Conservation (phyloP, 495 filamentous ascomycete genomes). For the Ramalina intermedia region DNA sequence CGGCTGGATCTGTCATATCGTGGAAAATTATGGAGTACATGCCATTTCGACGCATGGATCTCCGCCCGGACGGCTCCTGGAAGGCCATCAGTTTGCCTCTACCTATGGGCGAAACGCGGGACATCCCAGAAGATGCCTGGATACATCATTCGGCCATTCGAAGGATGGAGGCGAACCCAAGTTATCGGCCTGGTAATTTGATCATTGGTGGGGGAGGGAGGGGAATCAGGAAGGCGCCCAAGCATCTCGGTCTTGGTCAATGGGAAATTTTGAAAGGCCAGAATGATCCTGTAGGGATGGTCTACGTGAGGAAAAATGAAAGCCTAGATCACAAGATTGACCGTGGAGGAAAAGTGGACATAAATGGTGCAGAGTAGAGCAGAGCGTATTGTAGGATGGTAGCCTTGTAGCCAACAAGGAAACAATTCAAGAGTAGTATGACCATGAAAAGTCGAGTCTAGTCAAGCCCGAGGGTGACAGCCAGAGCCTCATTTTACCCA, state of each 20-base stretch:
- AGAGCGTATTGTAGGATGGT: too few relatives aligned
- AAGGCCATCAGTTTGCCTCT: constrained; percentile 70
- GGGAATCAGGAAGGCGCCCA: constrained; percentile 46
- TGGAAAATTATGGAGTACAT: constrained; percentile 82
- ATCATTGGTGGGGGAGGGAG: constrained; percentile 70
- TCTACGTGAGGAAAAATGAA: constrained; percentile 31
- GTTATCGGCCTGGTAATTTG: constrained; percentile 68
- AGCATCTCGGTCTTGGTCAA: constrained; percentile 50
- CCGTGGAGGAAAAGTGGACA: neutral
- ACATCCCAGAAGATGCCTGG: constrained; percentile 57
- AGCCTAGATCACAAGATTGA: constrained; percentile 4
- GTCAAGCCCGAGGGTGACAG: too few relatives aligned
- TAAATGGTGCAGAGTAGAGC: too few relatives aligned
- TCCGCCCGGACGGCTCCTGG: constrained; percentile 61
- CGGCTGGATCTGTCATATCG: constrained; percentile 40
- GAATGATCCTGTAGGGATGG: constrained; percentile 53
- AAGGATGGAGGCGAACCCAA: constrained; percentile 48
- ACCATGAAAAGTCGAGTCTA: too few relatives aligned
- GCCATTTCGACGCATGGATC: constrained; percentile 73
- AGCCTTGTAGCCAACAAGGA: too few relatives aligned
- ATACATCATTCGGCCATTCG: constrained; percentile 63
- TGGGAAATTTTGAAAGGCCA: constrained; percentile 53
- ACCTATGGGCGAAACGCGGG: constrained; percentile 65
- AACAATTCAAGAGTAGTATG: too few relatives aligned
- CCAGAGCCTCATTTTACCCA: too few relatives aligned